Conservation (phyloP, 768 basidiomycete species). For the Thelephora ganbajun region DNA sequence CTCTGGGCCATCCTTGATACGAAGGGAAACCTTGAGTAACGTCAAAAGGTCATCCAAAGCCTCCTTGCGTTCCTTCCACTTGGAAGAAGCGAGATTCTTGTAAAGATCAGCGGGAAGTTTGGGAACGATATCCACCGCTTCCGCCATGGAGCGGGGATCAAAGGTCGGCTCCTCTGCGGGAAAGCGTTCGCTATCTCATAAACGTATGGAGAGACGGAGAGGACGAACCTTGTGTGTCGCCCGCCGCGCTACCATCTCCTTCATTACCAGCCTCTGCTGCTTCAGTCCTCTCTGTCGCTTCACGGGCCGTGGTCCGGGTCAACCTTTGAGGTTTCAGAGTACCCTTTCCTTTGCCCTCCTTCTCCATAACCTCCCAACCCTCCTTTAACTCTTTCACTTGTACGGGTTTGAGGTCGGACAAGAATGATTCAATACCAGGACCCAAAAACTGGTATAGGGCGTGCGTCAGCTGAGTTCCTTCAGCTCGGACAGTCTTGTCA, state of each 20-base stretch:
- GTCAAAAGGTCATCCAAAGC: slow-evolving; percentile 72
- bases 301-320: slow-evolving; percentile 66
- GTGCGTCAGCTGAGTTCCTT: slow-evolving; percentile 69
- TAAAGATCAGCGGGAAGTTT: slow-evolving; percentile 69
- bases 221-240: slow-evolving; percentile 29
- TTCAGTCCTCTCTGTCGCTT: slow-evolving; percentile 36
- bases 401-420: slow-evolving; percentile 88
- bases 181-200: slow-evolving; percentile 4
- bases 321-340: slow-evolving; percentile 63
- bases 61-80: slow-evolving; percentile 98
- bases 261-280: slow-evolving; percentile 24
- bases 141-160: slow-evolving; percentile 70
- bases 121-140: slow-evolving; percentile 65
- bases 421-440: slow-evolving; percentile 65
- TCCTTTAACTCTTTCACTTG: slow-evolving; percentile 95
- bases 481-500: slow-evolving; percentile 90
- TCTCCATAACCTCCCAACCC: slow-evolving; percentile 72
- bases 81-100: slow-evolving; percentile 67
- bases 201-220: slow-evolving; percentile 2
- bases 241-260: slow-evolving; percentile 12
- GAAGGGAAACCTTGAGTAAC: slow-evolving; percentile 52
- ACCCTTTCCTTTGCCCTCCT: slow-evolving; percentile 77
- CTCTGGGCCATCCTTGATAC: slow-evolving; percentile 70
- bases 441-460: slow-evolving; percentile 77
- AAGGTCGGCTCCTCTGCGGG: slow-evolving; percentile 39